Conservation (phyloP, 495 filamentous ascomycete genomes). For the Podospora sp. region DNA sequence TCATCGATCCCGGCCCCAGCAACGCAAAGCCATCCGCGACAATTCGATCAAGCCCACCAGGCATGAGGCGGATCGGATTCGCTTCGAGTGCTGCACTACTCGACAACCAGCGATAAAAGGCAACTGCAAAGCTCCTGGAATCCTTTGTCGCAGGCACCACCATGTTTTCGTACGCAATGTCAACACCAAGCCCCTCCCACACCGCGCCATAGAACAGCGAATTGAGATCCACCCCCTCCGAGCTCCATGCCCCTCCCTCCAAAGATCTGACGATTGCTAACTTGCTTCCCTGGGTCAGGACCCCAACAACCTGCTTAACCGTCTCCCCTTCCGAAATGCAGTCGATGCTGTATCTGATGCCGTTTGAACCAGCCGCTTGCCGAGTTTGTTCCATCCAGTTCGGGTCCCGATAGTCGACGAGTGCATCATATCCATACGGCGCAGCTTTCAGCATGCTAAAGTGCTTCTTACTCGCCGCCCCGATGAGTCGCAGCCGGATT, state of each 20-base stretch:
- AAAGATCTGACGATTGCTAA: constrained; percentile 39
- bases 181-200: constrained; percentile 46
- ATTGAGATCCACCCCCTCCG: constrained; percentile 25
- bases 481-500: constrained; percentile 32
- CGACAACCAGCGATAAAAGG: constrained; percentile 39
- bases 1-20: constrained; percentile 35
- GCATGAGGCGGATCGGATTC: constrained; percentile 42
- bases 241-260: constrained; percentile 34
- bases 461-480: constrained; percentile 35
- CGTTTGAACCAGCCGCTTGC: constrained; percentile 28
- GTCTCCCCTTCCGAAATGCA: constrained; percentile 45
- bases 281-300: constrained; percentile 21
- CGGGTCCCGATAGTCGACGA: constrained; percentile 59
- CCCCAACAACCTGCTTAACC: constrained; percentile 24
- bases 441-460: constrained; percentile 28
- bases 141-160: constrained; percentile 20
- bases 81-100: constrained; percentile 29
- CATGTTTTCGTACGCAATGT: constrained; percentile 34
- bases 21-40: constrained; percentile 42
- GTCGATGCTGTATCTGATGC: constrained; percentile 40
- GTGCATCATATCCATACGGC: constrained; percentile 49
- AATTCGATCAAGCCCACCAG: constrained; percentile 42
- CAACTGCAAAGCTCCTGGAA: constrained; percentile 37
- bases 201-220: constrained; percentile 45
- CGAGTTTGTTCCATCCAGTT: constrained; percentile 57